Conservation (phyloP, 2,329 filamentous ascomycete species). For the Colletotrichum spaethianum region DNA sequence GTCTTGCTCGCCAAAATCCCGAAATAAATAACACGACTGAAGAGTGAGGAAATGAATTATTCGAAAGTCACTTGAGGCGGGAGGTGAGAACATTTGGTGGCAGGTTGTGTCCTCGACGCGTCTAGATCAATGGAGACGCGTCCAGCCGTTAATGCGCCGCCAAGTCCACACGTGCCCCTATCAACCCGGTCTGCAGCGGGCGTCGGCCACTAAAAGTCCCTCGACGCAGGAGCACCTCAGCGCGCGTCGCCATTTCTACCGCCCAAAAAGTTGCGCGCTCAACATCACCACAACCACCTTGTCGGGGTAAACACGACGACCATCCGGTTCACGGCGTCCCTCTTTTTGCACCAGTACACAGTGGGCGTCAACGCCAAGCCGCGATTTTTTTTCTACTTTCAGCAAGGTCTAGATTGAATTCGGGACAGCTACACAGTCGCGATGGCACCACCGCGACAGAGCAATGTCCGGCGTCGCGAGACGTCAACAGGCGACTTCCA, state of each 20-base stretch:
- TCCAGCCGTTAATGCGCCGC: constrained; percentile 20
- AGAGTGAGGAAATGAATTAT: not conserved
- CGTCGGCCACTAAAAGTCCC: constrained; percentile 28
- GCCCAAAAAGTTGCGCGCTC: constrained; percentile 31
- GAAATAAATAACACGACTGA: not conserved
- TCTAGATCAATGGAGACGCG: constrained; percentile 42
- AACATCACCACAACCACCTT: constrained; percentile 13
- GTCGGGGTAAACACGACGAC: constrained; percentile 23
- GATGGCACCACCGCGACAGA: constrained; percentile 38
- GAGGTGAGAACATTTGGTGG: not conserved
- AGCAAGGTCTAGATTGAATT: not conserved
- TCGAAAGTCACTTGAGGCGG: not conserved
- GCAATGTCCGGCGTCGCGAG: constrained; percentile 42
- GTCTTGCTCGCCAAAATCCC: not conserved
- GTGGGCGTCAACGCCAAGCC: not conserved
- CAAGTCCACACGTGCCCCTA: constrained; percentile 14
- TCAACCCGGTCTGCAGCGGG: constrained; percentile 1
- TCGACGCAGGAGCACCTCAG: constrained; percentile 9
- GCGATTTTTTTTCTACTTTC: not conserved
- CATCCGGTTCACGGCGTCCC: not conserved
- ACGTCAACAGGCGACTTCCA: constrained; percentile 58
- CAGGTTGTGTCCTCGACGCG: constrained; percentile 44
- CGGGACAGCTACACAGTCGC: constrained; percentile 12
- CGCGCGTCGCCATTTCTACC: constrained; percentile 22
- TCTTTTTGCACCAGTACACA: not conserved